Evolutionary conservation across 1,284 basidiomycete genomes (phyloP), one percentile per base, ranked within the genome.

Genomic region (Cerrena zonata): DNA sequence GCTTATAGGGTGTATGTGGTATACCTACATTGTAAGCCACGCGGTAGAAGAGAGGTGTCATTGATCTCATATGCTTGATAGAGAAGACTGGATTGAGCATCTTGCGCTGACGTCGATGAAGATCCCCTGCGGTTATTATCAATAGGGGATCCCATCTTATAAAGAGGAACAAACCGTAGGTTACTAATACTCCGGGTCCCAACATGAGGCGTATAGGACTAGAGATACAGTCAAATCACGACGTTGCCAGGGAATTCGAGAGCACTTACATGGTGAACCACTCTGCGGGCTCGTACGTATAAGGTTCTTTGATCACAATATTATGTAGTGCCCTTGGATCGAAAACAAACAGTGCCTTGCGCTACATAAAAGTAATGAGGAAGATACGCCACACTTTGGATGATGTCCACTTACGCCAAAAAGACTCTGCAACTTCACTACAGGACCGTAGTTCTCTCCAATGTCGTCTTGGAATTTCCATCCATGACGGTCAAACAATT

Each of bases 31-130:
- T 58, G 27, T 62, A 51, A 5, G 62, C 58, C 18, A 68, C 57
- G n/a, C 58, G 48, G 49, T 67, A 66, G 50, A 71, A 67, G 11
- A 69, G 51, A 1, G 68, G 68, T n/a, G 65, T 59, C 48, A 69
- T 58, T 36, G 64, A 59, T 13, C 65, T 62, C 39, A 70, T 62
- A 40, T 63, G 58, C 5, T 56, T 55, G 5, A 61, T 60, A 4
- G 66, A 65, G 52, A 71, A 70, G 5, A 67, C 61, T 0, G 65
- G 66, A 39, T 67, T 65, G 26, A 71, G 58, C 39, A 70, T 56
- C 45, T 66, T 64, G 12, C 62, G 61, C 40, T 68, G 66, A 19
- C 58, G 61, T 48, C 61, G 62, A 53, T 69, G 66, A 18, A 62
- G 60, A 10, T 61, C 55, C 12, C 65, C 68, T 69, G 37, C 38